Base-by-base conservation (phyloP, 2,329 filamentous ascomycete genomes). In the Nigrospora sphaerica region DNA sequence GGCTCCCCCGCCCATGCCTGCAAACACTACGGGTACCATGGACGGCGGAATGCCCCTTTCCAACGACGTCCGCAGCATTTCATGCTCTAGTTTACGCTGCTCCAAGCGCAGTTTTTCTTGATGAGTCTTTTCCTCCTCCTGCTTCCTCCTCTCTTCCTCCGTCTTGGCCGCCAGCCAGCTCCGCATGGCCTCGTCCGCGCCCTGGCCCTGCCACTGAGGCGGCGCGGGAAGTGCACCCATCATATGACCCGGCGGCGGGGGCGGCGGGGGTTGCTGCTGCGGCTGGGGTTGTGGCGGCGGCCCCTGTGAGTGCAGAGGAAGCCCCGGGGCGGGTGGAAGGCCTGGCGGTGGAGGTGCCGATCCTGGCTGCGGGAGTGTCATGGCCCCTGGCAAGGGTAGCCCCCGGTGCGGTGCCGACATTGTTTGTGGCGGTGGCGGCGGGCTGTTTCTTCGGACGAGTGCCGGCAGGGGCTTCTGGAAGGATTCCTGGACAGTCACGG, bases 11-110 rank as follows among this genome's bases (percentile, higher is more conserved):
- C 77, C 77, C 73, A 88, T 83, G 38, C 83, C 83, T 12, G 83
- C 79, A 63, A 91, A 89, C 19, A 91, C 81, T 49, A 88, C 69
- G 7, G 86, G 86, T 23, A 90, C 76, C 75, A 90, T 80, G 33
- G 83, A 75, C 12, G 86, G 85, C 11, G 86, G 86, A 43, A 91
- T 80, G 12, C 86, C 85, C 34, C 82, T 80, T 45, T 75, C 73
- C 45, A 90, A 63, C 3, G 85, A 86, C 18, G 85, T 81, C 46
- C 77, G 73, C 47, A 91, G 66, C 66, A 91, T 89, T 39, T 81
- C 81, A 59, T 85, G 78, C 64, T 90, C 86, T 46, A 88, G 74
- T 56, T 75, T 83, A 40, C 86, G 74, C 65, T 87, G 85, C 65
- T 90, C 86, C 32, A 89, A 66, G 23, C 81, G 81, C 38, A 87